Evolutionary conservation across 2,329 filamentous ascomycete genomes (phyloP), one percentile per base, ranked within the genome.

Genomic region (Neonectria magnoliae): DNA sequence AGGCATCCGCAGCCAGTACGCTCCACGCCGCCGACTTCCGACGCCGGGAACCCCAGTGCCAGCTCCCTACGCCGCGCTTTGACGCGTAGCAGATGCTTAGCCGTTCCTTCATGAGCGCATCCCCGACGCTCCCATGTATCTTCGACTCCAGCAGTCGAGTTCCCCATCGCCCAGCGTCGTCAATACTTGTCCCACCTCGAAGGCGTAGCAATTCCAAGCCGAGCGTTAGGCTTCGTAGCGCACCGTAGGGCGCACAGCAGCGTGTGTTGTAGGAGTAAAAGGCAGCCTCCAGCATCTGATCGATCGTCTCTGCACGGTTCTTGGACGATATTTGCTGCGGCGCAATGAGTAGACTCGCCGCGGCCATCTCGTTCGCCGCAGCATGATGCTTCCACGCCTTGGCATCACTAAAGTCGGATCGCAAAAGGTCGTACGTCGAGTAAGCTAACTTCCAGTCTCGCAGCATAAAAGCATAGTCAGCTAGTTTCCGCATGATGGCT

Each of bases 301-400:
- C 93, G 42, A 98, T 87, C 5, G 88, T 91, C 73, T 98, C 96
- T 1, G 91, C 83, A 65, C 95, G 90, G 29, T 88, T 88, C 76
- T 94, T 97, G 14, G 91, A 89, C 2, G 89, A 90, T 66, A 92
- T 83, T 16, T 87, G 86, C 65, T 92, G 88, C 0, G 93, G 90
- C 73, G 91, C 90, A 65, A 99, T 85, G 36, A 99, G 86, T 44
- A 93, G 88, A 73, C 93, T 93, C 13, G 98, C 82, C 5, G 93
- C 94, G 31, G 92, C 91, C 95, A 99, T 98, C 82, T 99, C 96
- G 77, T 97, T 95, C 1, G 93, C 91, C 4, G 93, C 95, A 0
- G 96, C 96, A 76, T 98, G 93, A 75, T 98, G 93, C 72, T 89
- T 93, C 96, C 96, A 99, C 1, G 96, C 97, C 78, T 98, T 98